Base-by-base conservation (phyloP, 345 rosid genomes). In the Sonneratia caseolaris region DNA sequence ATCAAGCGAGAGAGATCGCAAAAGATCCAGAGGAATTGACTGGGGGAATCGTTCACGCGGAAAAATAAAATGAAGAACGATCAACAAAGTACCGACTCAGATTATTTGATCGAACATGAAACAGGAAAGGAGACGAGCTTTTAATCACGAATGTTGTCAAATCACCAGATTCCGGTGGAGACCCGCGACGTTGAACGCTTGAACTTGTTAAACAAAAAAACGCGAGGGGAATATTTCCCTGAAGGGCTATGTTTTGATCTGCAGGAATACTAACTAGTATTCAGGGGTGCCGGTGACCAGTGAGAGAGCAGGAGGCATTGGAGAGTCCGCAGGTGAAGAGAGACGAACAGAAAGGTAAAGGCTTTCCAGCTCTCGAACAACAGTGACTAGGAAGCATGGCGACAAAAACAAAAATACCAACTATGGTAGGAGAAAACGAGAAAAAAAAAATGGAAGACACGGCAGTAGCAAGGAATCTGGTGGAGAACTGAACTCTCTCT, bases 251-350 rank as follows among this genome's bases (percentile, higher is more conserved):
- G 51, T 47, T 47, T 13, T 47, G 15, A 13, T 47, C 13, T 19
- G 57, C 7, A 53, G n/a, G 57, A 18, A 53, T 8, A 13, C 9
- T 57, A 37, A 1, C 3, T 12, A 61, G 7, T 42, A 42, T 5
- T 42, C 45, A 42, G 45, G 37, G 66, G 9, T 27, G 32, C 32
- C 32, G 32, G 37, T 24, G 66, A 3, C 51, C 51, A 47, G 51
- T 13, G 36, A 61, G 37, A 61, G 14, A 27, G 35, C 74, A 61
- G 51, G 49, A 65, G 66, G 77, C 88, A 75, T 83, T 49, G 90
- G 78, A 66, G 70, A 79, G 70, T 81, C 90, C 88, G 97, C 76
- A 62, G 80, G 70, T 66, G 73, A 59, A 62, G 79, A 65, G 73
- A 35, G 74, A 55, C 74, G 37, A 72, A 14, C 10, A 38, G 0